Evolutionary conservation across 2,329 filamentous ascomycete genomes (phyloP).

Genomic region (Calonectria pseudoreteaudii): DNA sequence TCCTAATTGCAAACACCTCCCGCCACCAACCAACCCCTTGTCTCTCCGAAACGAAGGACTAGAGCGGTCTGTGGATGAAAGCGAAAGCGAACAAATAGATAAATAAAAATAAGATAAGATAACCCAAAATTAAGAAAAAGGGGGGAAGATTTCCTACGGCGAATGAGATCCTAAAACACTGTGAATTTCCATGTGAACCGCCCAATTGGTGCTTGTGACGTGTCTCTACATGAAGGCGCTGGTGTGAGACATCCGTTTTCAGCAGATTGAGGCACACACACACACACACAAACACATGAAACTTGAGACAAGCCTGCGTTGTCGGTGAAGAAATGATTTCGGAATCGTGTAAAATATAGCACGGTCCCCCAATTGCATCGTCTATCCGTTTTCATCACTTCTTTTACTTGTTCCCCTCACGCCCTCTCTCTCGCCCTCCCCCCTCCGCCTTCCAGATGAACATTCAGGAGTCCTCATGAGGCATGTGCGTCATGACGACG

Average conservation of each 20-base stretch:
- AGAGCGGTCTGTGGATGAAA: not conserved
- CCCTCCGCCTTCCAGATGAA: not conserved
- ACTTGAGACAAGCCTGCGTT: not conserved
- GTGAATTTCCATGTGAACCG: not conserved
- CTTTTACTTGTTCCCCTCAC: not conserved
- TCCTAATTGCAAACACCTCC: not conserved
- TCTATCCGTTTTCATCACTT: not conserved
- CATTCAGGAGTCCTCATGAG: not conserved
- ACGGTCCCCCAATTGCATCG: not conserved
- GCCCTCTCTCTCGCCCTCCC: no score
- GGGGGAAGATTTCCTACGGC: no score
- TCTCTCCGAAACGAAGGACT: slow-evolving; percentile 2
- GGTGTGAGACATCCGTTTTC: slow-evolving; percentile 5
- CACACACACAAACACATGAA: no score
- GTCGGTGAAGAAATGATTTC: slow-evolving; percentile 4
- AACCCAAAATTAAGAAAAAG: not conserved
- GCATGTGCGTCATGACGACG: not conserved
- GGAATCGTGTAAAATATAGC: not conserved
- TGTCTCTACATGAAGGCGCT: not conserved
- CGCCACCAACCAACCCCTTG: not conserved
- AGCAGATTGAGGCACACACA: not conserved
- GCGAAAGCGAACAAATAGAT: not conserved
- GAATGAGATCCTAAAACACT: not conserved
- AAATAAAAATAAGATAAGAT: not conserved
- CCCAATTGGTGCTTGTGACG: slow-evolving; percentile 2